These are phyloP conservation scores for Pholiota microspora DNA, from an alignment of 768 basidiomycete species.

Conservation along the genomic window DNA sequence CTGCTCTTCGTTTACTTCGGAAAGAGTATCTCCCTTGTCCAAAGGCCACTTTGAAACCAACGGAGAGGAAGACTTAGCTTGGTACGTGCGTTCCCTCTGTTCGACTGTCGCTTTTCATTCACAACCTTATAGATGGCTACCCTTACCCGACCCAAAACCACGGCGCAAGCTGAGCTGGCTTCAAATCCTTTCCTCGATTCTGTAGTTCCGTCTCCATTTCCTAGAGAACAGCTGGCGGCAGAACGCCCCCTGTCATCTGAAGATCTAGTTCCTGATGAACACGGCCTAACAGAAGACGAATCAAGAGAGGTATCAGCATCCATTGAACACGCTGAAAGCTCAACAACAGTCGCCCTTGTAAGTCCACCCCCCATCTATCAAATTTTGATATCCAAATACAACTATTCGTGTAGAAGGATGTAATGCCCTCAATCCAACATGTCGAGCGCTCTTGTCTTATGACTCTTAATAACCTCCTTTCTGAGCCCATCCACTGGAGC, in stretches of 20 bases:
- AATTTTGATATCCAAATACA: neutral
- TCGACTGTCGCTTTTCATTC: neutral
- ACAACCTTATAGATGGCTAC: constrained; percentile 33
- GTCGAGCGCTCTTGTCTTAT: constrained; percentile 75
- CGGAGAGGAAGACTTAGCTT: too few species aligned
- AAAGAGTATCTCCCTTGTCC: too few species aligned
- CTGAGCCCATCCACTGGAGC: constrained; percentile 46
- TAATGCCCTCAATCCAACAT: constrained; percentile 69
- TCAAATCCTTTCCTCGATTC: constrained; percentile 25
- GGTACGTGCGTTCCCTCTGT: neutral
- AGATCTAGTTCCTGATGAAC: neutral
- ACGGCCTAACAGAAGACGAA: constrained; percentile 8
- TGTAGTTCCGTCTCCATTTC: constrained; percentile 40
- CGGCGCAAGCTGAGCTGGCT: constrained; percentile 15
- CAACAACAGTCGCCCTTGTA: constrained; percentile 5
- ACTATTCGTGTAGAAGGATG: constrained; percentile 42
- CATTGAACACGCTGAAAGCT: constrained; percentile 6
- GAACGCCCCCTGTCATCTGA: constrained; percentile 1
- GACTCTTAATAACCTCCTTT: constrained; percentile 70
- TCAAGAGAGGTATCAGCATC: constrained; percentile 6
- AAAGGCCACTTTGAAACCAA: too few species aligned
- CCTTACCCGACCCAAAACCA: constrained; percentile 31
- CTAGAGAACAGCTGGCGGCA: constrained; percentile 30
- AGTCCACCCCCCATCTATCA: constrained; percentile 2
- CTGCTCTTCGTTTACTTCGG: too few species aligned